Percentiles rank a stretch among this genome's conserved stretches.
Conservation (phyloP, 2,329 filamentous ascomycete genomes). For the Coniochaeta prunicola region DNA sequence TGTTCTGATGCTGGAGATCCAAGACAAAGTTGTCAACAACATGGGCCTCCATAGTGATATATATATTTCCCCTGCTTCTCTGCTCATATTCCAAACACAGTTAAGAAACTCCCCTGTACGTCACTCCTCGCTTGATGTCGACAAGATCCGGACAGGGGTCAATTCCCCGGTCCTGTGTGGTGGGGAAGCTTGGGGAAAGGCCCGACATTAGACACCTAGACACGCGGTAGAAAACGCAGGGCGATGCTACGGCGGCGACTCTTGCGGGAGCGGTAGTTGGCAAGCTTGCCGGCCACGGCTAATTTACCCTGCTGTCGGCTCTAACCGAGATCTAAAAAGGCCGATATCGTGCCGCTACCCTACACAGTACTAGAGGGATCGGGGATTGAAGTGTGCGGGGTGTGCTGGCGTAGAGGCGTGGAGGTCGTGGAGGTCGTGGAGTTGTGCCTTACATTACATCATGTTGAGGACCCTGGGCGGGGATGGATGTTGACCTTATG, state of each 20-base stretch:
- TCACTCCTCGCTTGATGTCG: neutral
- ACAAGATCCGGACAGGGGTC: neutral
- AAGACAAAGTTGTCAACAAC: neutral
- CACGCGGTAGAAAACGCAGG: conserved; percentile 2
- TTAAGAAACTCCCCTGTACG: neutral
- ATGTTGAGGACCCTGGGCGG: neutral
- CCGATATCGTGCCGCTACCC: conserved; percentile 15
- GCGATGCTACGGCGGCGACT: conserved; percentile 7
- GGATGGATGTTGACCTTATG: neutral
- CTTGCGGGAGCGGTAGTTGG: conserved; percentile 3
- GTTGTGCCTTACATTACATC: too few species aligned
- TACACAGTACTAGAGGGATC: neutral
- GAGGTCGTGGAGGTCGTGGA: too few species aligned
- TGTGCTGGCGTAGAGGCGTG: neutral
- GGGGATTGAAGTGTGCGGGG: neutral
- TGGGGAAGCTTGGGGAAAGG: conserved; percentile 10
- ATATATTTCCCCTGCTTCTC: neutral
- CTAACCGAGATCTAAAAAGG: conserved; percentile 14
- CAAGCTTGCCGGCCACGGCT: neutral
- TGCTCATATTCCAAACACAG: neutral
- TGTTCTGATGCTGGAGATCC: conserved; percentile 2
- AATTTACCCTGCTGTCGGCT: neutral
- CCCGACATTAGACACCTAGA: conserved; percentile 11
- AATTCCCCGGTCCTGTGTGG: neutral
- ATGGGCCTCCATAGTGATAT: neutral